Percentiles rank a stretch among this genome's conserved stretches.
Evolutionary conservation across 345 rosid genomes (phyloP).

Genomic region (Salix viminalis): DNA sequence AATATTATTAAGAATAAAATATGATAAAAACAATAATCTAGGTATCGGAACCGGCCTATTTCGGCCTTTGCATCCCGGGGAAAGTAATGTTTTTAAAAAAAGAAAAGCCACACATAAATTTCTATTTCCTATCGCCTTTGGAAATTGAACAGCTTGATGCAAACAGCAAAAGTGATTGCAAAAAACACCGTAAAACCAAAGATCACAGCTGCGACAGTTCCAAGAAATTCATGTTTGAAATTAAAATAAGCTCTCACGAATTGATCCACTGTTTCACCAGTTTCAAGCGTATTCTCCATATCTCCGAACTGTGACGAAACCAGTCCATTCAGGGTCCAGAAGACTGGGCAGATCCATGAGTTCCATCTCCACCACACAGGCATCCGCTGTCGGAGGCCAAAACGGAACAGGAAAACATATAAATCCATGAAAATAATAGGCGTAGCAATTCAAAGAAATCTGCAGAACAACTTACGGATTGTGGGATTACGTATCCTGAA

Average conservation of each 20-base stretch:
- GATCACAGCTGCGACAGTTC: constrained; percentile 6
- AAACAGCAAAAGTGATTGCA: constrained; percentile 10
- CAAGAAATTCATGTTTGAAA: constrained; percentile 19
- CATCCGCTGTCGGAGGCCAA: constrained; percentile 13
- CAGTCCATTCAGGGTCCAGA: constrained; percentile 25
- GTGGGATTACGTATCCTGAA: constrained; percentile 59
- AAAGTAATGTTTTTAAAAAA: too few relatives aligned
- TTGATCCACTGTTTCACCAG: background rate
- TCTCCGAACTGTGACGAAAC: constrained; percentile 16
- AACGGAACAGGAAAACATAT: background rate
- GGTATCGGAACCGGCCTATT: too few relatives aligned
- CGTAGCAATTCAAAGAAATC: too few relatives aligned
- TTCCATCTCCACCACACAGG: constrained; percentile 30
- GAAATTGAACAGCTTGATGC: constrained; percentile 16
- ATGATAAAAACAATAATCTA: too few relatives aligned
- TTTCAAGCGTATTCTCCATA: background rate
- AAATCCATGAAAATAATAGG: background rate
- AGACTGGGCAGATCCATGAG: constrained; percentile 17
- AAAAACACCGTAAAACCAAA: background rate
- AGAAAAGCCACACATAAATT: too few relatives aligned
- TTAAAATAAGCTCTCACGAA: constrained; percentile 1
- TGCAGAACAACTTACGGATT: constrained; percentile 38
- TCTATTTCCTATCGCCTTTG: constrained; percentile 12
- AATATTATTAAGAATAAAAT: too few relatives aligned
- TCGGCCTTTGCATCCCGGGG: too few relatives aligned